A percentile compares a stretch with the other conserved stretches of the same genome.
Conservation (phyloP, 23 red algal species). For the Gracilaria gracilis region DNA sequence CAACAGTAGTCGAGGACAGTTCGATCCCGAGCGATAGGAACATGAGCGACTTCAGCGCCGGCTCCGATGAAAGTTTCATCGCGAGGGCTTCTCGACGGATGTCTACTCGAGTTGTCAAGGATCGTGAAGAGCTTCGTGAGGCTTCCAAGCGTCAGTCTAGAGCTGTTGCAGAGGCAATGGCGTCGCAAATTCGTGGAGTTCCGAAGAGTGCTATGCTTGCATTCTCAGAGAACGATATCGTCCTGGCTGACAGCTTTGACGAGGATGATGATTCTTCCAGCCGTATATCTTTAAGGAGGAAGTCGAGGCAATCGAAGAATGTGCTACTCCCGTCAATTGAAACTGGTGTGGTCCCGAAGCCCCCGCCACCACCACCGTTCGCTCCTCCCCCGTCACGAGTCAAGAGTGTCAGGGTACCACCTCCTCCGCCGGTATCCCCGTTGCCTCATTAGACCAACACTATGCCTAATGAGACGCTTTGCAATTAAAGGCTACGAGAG, state of each 20-base stretch:
- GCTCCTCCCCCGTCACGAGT: slow-evolving; percentile 23
- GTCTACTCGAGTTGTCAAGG: slow-evolving; percentile 40
- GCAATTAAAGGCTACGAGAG: neutral
- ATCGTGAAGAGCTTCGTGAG: slow-evolving; percentile 40
- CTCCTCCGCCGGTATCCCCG: slow-evolving; percentile 66
- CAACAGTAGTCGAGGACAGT: neutral
- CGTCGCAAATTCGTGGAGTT: slow-evolving; percentile 73
- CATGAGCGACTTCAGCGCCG: slow-evolving; percentile 42
- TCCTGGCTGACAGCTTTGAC: slow-evolving; percentile 39
- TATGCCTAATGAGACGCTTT: neutral
- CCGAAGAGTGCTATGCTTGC: slow-evolving; percentile 80
- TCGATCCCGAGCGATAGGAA: neutral
- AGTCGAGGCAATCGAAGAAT: slow-evolving; percentile 26
- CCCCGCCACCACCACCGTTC: slow-evolving; percentile 85
- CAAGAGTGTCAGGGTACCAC: slow-evolving; percentile 52
- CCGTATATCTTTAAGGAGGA: slow-evolving; percentile 24
- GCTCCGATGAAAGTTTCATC: slow-evolving; percentile 43
- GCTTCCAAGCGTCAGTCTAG: slow-evolving; percentile 54
- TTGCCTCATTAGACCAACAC: slow-evolving; percentile 6
- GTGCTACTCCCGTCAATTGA: slow-evolving; percentile 28
- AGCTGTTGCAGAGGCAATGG: slow-evolving; percentile 68
- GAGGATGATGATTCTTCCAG: slow-evolving; percentile 30
- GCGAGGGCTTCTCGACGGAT: slow-evolving; percentile 35
- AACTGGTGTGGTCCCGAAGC: slow-evolving; percentile 62
- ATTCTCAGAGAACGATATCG: slow-evolving; percentile 68